Evolutionary conservation across 306 rosid genomes (phyloP).

Genomic region (Quercus berberidifolia): DNA sequence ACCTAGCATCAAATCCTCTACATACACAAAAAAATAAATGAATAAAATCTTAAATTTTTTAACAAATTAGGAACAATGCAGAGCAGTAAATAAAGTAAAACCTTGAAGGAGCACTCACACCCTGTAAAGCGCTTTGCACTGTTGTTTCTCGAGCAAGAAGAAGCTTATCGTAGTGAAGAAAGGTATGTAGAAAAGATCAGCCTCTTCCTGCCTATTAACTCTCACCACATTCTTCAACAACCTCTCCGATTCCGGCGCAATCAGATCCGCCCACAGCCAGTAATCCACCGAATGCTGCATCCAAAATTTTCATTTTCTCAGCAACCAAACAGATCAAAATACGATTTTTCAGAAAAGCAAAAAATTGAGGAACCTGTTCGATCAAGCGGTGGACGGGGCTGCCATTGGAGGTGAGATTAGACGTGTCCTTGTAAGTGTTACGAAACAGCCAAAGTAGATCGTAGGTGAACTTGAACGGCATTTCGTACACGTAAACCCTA

Average conservation of each 20-base stretch:
- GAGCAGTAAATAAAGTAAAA: slow-evolving; percentile 13
- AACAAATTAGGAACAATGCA: too few relatives aligned
- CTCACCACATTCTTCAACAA: slow-evolving; percentile 63
- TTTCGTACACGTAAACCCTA: slow-evolving; percentile 79
- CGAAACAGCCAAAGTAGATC: slow-evolving; percentile 74
- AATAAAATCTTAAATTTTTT: too few relatives aligned
- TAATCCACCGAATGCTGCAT: slow-evolving; percentile 87
- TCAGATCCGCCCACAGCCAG: slow-evolving; percentile 95
- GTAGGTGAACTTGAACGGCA: slow-evolving; percentile 80
- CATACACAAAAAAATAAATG: too few relatives aligned
- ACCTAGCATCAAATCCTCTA: too few relatives aligned
- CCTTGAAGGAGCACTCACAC: slow-evolving; percentile 85
- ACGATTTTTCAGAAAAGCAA: background rate
- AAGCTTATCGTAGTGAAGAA: slow-evolving; percentile 96
- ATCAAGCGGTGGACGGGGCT: slow-evolving; percentile 95
- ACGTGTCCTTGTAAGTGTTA: slow-evolving; percentile 55
- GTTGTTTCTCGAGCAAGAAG: slow-evolving; percentile 89
- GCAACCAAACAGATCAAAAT: background rate
- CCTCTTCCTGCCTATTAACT: slow-evolving; percentile 76
- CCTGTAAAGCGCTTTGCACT: slow-evolving; percentile 99
- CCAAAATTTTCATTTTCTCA: background rate
- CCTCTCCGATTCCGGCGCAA: slow-evolving; percentile 74
- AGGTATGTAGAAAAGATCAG: slow-evolving; percentile 88
- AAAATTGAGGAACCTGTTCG: slow-evolving; percentile 53
- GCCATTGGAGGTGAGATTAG: slow-evolving; percentile 91